Percentiles rank a stretch among this genome's conserved stretches.
Conservation (phyloP, 345 rosid species). For the Syzygium aromaticum region DNA sequence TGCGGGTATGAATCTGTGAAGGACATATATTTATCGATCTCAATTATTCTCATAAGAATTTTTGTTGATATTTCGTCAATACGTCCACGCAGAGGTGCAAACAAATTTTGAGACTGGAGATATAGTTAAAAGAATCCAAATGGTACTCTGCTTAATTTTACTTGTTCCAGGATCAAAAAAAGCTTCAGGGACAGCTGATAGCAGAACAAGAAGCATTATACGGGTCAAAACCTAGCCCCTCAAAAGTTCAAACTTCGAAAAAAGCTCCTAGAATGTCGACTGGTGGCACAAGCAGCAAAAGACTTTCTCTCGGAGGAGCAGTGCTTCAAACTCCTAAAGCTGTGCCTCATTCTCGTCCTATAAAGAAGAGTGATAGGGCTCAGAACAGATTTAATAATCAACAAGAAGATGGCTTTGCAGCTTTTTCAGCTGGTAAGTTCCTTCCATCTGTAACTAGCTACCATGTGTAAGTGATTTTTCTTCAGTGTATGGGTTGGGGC, state of each 20-base stretch:
- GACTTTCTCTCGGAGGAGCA: slow-evolving; percentile 65
- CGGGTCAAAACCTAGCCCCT: slow-evolving; percentile 96
- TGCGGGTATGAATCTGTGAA: slow-evolving; percentile 39
- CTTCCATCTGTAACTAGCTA: not conserved
- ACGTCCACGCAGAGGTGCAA: not conserved
- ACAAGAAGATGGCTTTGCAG: slow-evolving; percentile 33
- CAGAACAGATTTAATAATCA: slow-evolving; percentile 19
- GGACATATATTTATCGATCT: not conserved
- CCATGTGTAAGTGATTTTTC: not conserved
- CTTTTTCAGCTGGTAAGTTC: slow-evolving; percentile 52
- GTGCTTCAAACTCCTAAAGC: slow-evolving; percentile 35
- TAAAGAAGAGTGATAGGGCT: slow-evolving; percentile 42
- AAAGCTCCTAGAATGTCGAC: slow-evolving; percentile 68
- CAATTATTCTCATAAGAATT: not conserved
- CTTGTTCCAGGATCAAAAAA: slow-evolving; percentile 78
- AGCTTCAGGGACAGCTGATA: slow-evolving; percentile 87
- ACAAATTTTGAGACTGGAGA: not conserved
- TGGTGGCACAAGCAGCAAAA: slow-evolving; percentile 60
- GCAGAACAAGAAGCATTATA: slow-evolving; percentile 91
- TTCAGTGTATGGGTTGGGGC: not conserved
- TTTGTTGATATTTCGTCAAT: not conserved
- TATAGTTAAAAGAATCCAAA: not conserved
- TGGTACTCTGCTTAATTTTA: not conserved
- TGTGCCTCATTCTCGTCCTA: slow-evolving; percentile 38
- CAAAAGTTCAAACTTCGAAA: slow-evolving; percentile 59